phyloP scores from a whole-genome alignment of 148 eudicot species.

The Amaranthus hypochondriacus region DNA sequence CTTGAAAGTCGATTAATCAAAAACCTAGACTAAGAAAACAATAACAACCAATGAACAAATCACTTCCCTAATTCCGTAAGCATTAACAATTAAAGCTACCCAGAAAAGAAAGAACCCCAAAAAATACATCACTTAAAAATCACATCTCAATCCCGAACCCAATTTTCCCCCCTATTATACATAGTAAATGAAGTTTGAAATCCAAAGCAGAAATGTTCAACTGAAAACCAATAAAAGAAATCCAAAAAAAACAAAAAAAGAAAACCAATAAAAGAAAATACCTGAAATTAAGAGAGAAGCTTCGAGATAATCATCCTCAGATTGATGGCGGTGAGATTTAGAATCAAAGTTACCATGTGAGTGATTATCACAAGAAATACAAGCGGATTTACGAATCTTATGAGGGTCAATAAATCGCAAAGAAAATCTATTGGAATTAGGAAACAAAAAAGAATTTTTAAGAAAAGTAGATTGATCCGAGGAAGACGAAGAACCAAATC shows the following conservation, averaged over 20 bases:
- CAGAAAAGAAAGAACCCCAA: background rate
- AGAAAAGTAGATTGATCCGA: background rate
- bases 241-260: background rate
- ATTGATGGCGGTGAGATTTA: constrained; percentile 21
- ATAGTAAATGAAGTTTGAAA: background rate
- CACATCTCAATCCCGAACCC: background rate
- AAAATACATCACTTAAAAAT: background rate
- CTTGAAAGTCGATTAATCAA: too few relatives aligned
- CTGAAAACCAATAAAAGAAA: background rate
- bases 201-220: background rate
- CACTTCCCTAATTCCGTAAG: background rate
- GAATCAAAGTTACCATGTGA: constrained; percentile 29
- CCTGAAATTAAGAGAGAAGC: constrained; percentile 60
- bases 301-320: constrained; percentile 48
- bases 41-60: background rate
- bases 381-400: background rate
- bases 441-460: background rate
- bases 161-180: background rate
- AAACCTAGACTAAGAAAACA: background rate
- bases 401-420: constrained; percentile 3
- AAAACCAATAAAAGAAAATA: constrained; percentile 7
- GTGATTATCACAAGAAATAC: constrained; percentile 29
- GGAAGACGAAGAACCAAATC: background rate
- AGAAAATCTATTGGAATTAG: constrained; percentile 5
- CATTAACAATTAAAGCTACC: background rate